Percentiles rank a stretch among this genome's conserved stretches.
These are phyloP conservation scores for Zygotorulaspora mrakii DNA, from an alignment of 1,139 yeast genomes.

Conservation along the genomic window DNA sequence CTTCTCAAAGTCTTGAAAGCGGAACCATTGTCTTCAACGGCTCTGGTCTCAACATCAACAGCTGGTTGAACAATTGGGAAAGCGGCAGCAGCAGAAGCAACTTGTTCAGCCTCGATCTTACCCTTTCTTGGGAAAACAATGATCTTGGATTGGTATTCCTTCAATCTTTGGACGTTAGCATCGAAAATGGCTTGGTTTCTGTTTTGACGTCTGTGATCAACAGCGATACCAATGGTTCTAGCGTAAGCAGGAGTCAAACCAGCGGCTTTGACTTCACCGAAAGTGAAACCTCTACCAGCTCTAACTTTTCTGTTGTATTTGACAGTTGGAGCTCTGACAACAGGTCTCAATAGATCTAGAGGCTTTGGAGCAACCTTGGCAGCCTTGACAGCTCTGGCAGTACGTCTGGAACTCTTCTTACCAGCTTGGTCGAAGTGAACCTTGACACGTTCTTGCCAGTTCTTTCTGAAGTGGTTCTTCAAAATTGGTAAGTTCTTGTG, in stretches of 20 bases:
- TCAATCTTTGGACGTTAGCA: slow-evolving; percentile 91
- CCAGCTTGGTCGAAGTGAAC: slow-evolving; percentile 99
- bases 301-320: slow-evolving; percentile 99
- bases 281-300: slow-evolving; percentile 99
- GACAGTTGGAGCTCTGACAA: slow-evolving; percentile 97
- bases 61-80: slow-evolving; percentile 90
- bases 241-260: slow-evolving; percentile 95
- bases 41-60: slow-evolving; percentile 77
- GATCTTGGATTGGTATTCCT: slow-evolving; percentile 94
- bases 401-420: slow-evolving; percentile 96
- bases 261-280: slow-evolving; percentile 98
- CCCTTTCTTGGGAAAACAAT: slow-evolving; percentile 93
- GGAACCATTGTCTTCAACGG: slow-evolving; percentile 77
- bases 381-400: slow-evolving; percentile 89
- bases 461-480: slow-evolving; percentile 96
- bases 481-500: slow-evolving; percentile 96
- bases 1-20: slow-evolving; percentile 95
- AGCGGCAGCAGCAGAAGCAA: slow-evolving; percentile 64
- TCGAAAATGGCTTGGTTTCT: slow-evolving; percentile 94
- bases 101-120: slow-evolving; percentile 76
- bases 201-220: slow-evolving; percentile 99
- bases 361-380: slow-evolving; percentile 98
- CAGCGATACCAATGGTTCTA: slow-evolving; percentile 97
- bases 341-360: slow-evolving; percentile 92
- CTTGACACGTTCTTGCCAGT: slow-evolving; percentile 99